These are phyloP conservation scores for Penicillium bialowiezense DNA, from an alignment of 495 filamentous ascomycete genomes.

Conservation along the genomic window DNA sequence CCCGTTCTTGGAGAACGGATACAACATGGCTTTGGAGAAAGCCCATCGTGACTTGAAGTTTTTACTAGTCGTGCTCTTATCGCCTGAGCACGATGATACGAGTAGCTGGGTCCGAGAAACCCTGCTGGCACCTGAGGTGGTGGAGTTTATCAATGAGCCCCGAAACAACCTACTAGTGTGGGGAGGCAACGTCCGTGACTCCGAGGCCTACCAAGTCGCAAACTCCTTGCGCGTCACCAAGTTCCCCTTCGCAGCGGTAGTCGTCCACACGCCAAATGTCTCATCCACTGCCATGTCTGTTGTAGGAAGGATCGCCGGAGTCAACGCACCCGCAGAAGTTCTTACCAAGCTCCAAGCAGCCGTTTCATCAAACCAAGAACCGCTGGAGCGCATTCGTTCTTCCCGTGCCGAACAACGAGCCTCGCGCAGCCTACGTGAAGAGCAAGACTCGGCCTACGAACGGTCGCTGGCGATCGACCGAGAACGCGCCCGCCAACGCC, in stretches of 20 bases:
- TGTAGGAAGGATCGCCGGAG: constrained; percentile 69
- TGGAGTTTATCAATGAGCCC: constrained; percentile 66
- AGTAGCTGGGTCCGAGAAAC: constrained; percentile 79
- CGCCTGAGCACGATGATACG: constrained; percentile 92
- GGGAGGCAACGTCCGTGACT: constrained; percentile 87
- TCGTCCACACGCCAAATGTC: constrained; percentile 78
- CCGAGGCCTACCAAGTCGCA: constrained; percentile 89
- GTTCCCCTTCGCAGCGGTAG: constrained; percentile 82
- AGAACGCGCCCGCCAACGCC: constrained; percentile 69
- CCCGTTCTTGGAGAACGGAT: constrained; percentile 78
- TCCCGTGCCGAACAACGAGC: constrained; percentile 74
- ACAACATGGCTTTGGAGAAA: constrained; percentile 82
- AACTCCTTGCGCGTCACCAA: constrained; percentile 79
- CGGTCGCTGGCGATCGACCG: constrained; percentile 82
- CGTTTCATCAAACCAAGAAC: constrained; percentile 64
- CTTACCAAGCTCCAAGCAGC: constrained; percentile 67
- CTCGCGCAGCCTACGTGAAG: constrained; percentile 68
- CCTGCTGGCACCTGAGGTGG: constrained; percentile 70
- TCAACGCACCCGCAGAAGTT: constrained; percentile 62
- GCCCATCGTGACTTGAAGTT: constrained; percentile 92
- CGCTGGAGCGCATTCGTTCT: constrained; percentile 64
- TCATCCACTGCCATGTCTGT: constrained; percentile 84
- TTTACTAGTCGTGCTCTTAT: constrained; percentile 77
- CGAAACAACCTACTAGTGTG: constrained; percentile 78
- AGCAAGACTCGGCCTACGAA: constrained; percentile 92